Evolutionary conservation across 2,329 filamentous ascomycete species (phyloP), one percentile per base, ranked within the genome.

Genomic region (Fusarium sp.): DNA sequence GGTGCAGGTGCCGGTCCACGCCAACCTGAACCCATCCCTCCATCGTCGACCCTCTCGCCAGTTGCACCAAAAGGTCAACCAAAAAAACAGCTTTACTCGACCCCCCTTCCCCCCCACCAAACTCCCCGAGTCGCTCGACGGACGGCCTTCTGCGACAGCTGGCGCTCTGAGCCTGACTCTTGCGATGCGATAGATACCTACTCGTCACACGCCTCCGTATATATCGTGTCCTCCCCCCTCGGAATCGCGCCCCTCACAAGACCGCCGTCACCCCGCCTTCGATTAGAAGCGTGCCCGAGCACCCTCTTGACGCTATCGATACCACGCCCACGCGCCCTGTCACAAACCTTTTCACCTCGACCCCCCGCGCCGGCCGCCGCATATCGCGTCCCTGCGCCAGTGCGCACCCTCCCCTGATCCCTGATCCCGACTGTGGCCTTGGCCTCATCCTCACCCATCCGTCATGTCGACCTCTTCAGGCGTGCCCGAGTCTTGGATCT

Each of bases 401-500:
- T 66, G 71, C 72, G 69, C 74, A 46, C 58, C 56, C 64, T 57
- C 57, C n/a, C 62, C 49, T 67, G 44, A 67, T 53, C 61, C 66
- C 69, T 64, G 64, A 68, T 58, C 63, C 38, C 49, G 42, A 40
- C 44, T 51, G 36, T 51, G 46, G 38, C 46, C 57, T 70, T 64
- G 60, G 57, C 65, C 62, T 63, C 65, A 62, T 62, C 65, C 62
- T 63, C 65, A 62, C 64, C 66, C 64, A 62, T 44, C 67, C 74
- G 74, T 53, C 78, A 91, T 91, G 89, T 91, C 89, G 76, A 88
- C 88, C 63, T 90, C 89, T 59, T 91, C 89, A 62, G 89, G 87
- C 62, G 84, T 87, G 33, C 88, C 89, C 71, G 96, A 99, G 87
- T 97, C 95, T 64, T 99, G 96, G 96, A 98, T 99, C 86, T 93